Evolutionary conservation across 805 yeast genomes (phyloP), one percentile per base, ranked within the genome.

Genomic region (Clavispora asparagi): DNA sequence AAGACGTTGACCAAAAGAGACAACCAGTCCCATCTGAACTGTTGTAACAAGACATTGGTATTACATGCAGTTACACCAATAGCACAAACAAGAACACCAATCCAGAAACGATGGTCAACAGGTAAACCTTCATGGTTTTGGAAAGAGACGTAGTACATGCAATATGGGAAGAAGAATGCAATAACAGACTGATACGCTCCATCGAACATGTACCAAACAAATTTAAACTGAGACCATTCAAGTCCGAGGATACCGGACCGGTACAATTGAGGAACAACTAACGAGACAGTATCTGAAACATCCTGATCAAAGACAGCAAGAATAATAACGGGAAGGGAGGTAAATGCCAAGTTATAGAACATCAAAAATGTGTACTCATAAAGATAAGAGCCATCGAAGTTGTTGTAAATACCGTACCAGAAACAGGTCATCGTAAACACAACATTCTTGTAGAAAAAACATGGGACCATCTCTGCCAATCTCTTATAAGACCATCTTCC

Each of bases 401-500:
- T 71, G 60, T 74, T 77, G 68, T 73, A 85, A 47, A 85, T 76
- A 59, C 92, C 91, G 60, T 78, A 87, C 92, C 94, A 87, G 62
- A 85, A 86, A 52, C 83, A 70, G 0, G 94, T 81, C 54, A 85
- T 61, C 0, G 88, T 79, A 70, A 85, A 87, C 51, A 83, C 79
- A 45, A 84, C 87, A 61, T 87, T 87, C 63, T 87, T 87, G 67
- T 79, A 87, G 58, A 87, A 87, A 67, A 87, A 87, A 55, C 81
- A 73, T 13, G 94, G 94, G 55, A 87, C 82, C 91, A 86, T 85
- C 66, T 87, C 95, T 31, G 88, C 77, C 40, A 87, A 71, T 63
- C 95, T 73, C 63, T 83, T 85, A 61, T 87, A 87, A 1, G 90
- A 83, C 95, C 95, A 87, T 65, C 94, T 74, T 29, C 95, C 95